A percentile compares a stretch with the other conserved stretches of the same genome.
These are phyloP conservation scores for Ophiostoma pallidulum DNA, from an alignment of 2,329 filamentous ascomycete species.

Conservation along the genomic window DNA sequence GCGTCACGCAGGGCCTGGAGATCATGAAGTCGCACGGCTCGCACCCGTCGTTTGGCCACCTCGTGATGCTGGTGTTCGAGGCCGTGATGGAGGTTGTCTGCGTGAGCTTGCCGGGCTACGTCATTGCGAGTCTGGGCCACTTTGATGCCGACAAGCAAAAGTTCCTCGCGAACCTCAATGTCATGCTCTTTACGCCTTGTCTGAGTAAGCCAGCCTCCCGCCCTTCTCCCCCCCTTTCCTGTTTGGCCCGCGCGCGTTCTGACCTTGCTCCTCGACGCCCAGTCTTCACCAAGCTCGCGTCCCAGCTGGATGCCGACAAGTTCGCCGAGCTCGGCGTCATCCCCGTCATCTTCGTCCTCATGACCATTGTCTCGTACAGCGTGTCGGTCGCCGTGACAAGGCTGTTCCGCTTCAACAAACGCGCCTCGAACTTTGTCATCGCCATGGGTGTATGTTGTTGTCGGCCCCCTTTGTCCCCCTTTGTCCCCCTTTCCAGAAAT, in stretches of 20 bases:
- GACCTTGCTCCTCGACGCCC: background rate
- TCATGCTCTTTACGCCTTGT: conserved; percentile 92
- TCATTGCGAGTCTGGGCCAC: conserved; percentile 80
- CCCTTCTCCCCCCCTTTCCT: too few relatives aligned
- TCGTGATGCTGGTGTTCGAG: conserved; percentile 81
- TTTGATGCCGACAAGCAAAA: conserved; percentile 96
- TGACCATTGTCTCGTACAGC: conserved; percentile 77
- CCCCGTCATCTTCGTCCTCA: conserved; percentile 83
- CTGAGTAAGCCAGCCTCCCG: too few relatives aligned
- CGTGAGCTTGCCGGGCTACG: conserved; percentile 87
- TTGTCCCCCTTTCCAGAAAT: too few relatives aligned
- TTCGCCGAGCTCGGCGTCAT: conserved; percentile 86
- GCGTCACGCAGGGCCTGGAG: conserved; percentile 25
- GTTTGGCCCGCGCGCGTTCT: too few relatives aligned
- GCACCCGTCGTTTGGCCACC: conserved; percentile 58
- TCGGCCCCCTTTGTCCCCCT: background rate
- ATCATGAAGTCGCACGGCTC: conserved; percentile 35
- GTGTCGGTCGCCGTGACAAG: conserved; percentile 63
- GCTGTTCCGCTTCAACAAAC: conserved; percentile 70
- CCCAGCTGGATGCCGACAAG: conserved; percentile 85
- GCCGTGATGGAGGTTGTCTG: conserved; percentile 93
- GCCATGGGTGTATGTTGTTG: conserved; percentile 64
- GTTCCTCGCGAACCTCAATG: conserved; percentile 92
- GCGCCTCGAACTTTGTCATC: conserved; percentile 86
- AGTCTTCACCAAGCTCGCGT: conserved; percentile 97